phyloP scores from a whole-genome alignment of 2,329 filamentous ascomycete species.

The Nemania sp. region DNA sequence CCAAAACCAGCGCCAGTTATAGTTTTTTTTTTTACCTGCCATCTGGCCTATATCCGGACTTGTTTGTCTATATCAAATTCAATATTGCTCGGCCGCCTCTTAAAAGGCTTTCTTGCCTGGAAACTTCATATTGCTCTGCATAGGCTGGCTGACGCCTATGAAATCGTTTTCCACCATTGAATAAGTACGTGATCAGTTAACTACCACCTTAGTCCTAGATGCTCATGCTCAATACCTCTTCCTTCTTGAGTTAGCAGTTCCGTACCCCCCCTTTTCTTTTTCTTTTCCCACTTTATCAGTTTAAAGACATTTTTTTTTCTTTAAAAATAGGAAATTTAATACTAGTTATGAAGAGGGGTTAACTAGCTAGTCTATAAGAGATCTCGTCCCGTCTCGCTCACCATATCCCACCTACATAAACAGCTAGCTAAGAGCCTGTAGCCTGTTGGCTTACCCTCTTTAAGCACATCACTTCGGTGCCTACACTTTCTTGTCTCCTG shows the following conservation, averaged over 20 bases:
- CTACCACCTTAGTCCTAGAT: not conserved
- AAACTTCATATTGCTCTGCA: slow-evolving; percentile 9
- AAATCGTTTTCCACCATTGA: not conserved
- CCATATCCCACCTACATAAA: not conserved
- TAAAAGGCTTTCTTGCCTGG: not conserved
- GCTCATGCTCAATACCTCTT: not conserved
- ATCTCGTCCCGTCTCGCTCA: slow-evolving; percentile 4
- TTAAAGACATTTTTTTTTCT: no score
- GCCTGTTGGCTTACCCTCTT: no score
- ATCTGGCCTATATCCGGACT: not conserved
- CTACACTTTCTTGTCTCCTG: not conserved
- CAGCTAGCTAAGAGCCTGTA: not conserved
- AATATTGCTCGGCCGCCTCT: not conserved
- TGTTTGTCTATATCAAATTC: not conserved
- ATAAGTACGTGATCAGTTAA: slow-evolving; percentile 3
- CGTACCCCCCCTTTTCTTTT: no score
- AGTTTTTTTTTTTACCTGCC: not conserved
- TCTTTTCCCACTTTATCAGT: no score
- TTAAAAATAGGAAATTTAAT: not conserved
- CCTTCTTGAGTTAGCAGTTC: not conserved
- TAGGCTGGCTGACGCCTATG: slow-evolving; percentile 8
- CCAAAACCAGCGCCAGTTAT: not conserved
- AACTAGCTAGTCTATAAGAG: not conserved
- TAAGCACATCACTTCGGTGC: no score
- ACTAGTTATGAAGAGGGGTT: slow-evolving; percentile 8